Percentiles rank a stretch among this genome's conserved stretches.
Evolutionary conservation across 768 basidiomycete genomes (phyloP).

Genomic region (Auricularia sp.): DNA sequence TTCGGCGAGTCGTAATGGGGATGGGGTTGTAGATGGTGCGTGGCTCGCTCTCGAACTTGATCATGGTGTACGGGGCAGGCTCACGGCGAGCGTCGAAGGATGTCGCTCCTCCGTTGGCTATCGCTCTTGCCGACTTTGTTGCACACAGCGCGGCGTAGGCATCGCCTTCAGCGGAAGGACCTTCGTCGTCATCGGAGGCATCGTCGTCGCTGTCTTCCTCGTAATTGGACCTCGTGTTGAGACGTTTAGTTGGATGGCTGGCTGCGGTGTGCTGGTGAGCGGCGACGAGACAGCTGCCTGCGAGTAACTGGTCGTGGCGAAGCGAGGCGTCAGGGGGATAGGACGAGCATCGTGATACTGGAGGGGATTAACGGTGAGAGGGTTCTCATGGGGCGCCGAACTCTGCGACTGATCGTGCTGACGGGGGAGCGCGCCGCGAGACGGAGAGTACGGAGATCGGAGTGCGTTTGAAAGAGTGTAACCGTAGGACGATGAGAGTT

Average conservation of each 20-base stretch:
- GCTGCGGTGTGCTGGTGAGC: background rate
- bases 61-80: background rate
- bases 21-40: constrained; percentile 2
- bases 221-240: background rate
- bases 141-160: background rate
- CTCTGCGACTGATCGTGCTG: background rate
- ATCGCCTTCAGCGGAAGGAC: background rate
- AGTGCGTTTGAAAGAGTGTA: background rate
- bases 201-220: background rate
- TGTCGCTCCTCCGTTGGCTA: background rate
- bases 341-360: background rate
- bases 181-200: background rate
- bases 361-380: background rate
- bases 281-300: background rate
- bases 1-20: background rate
- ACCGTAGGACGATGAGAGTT: background rate
- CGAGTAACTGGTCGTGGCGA: background rate
- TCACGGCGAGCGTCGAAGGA: background rate
- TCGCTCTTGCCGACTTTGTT: background rate
- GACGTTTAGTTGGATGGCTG: background rate
- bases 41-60: background rate
- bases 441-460: background rate
- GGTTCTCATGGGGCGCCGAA: background rate
- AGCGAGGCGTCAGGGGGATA: background rate
- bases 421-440: background rate